Conservation (phyloP, 495 filamentous ascomycete genomes). For the Massariosphaeria phaeospora region DNA sequence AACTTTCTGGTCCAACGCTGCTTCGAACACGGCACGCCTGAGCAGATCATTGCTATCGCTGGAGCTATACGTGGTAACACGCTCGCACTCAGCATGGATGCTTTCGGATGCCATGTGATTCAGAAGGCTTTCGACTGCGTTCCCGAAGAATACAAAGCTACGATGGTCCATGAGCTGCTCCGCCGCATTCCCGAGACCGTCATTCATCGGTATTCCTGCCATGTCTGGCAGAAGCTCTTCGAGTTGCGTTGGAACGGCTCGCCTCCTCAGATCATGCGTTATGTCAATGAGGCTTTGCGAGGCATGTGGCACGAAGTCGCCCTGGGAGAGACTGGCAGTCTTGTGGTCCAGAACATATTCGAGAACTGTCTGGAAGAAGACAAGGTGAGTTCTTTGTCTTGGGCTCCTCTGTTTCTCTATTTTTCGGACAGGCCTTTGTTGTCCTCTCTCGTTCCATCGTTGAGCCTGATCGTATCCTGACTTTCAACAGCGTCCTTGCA, state of each 20-base stretch:
- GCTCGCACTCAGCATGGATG: slow-evolving; percentile 91
- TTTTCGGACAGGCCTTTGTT: slow-evolving; percentile 1
- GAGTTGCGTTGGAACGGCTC: slow-evolving; percentile 92
- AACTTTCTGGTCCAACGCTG: slow-evolving; percentile 98
- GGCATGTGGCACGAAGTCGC: slow-evolving; percentile 99
- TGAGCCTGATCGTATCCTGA: slow-evolving; percentile 29
- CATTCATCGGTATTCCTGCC: slow-evolving; percentile 95
- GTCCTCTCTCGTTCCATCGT: not conserved
- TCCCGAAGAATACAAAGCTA: slow-evolving; percentile 93
- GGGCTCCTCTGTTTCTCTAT: not conserved
- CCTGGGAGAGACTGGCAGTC: slow-evolving; percentile 89
- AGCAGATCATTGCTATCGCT: slow-evolving; percentile 92
- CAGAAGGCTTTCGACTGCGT: slow-evolving; percentile 98
- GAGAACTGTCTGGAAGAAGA: slow-evolving; percentile 98
- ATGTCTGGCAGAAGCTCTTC: slow-evolving; percentile 99
- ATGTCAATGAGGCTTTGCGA: slow-evolving; percentile 89
- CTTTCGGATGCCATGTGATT: slow-evolving; percentile 96
- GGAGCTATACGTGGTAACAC: slow-evolving; percentile 93
- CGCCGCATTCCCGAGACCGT: slow-evolving; percentile 96
- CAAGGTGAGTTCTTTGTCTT: slow-evolving; percentile 60
- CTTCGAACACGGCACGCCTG: slow-evolving; percentile 94
- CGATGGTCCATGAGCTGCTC: slow-evolving; percentile 95
- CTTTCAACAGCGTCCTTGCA: slow-evolving; percentile 72
- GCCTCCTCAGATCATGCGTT: slow-evolving; percentile 96
- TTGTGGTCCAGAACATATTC: slow-evolving; percentile 99